Evolutionary conservation across 2,329 filamentous ascomycete genomes (phyloP), one percentile per base, ranked within the genome.

Genomic region (Byssothecium circinans): DNA sequence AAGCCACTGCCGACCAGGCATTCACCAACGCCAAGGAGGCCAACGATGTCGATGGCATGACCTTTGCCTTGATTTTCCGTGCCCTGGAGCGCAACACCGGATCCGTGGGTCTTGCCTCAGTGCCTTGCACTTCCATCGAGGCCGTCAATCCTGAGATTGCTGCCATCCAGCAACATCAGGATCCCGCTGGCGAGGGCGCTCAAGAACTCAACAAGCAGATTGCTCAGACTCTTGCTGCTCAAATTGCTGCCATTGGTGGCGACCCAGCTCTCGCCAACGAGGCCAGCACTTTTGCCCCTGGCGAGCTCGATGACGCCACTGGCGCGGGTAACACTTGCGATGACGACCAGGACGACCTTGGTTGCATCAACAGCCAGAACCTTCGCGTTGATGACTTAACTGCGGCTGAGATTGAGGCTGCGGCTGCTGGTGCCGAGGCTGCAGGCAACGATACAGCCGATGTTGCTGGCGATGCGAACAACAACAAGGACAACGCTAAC

Each of bases 121-220:
- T 77, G 25, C 68, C 78, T 40, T 88, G 84, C 73, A 76, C 69
- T 33, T 72, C 69, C 65, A 82, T 78, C 55, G 37, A 69, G 33
- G 81, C 84, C 14, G 74, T 75, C 48, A 88, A 88, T 70, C 78
- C 84, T 2, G 84, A 87, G 72, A 85, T 88, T 59, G 79, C 76
- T 22, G 82, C 82, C 35, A 65, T 88, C 49, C 71, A 75, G 44
- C 83, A 86, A 69, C 84, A 87, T 69, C 84, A 88, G 53, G 85
- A 88, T 64, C 83, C 85, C 22, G 85, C 84, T 17, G 81, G 81
- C 0, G 62, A 75, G 2, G 78, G 77, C 34, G 81, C 83, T 11
- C 76, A 78, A 12, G 77, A 65, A 1, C 71, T 74, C 39, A 87
- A 87, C 75, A 85, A 85, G 73, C 73, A 75, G 29, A 80, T 86